These are phyloP conservation scores for Aureobasidium sp. DNA, from an alignment of 2,329 filamentous ascomycete species.

Conservation along the genomic window DNA sequence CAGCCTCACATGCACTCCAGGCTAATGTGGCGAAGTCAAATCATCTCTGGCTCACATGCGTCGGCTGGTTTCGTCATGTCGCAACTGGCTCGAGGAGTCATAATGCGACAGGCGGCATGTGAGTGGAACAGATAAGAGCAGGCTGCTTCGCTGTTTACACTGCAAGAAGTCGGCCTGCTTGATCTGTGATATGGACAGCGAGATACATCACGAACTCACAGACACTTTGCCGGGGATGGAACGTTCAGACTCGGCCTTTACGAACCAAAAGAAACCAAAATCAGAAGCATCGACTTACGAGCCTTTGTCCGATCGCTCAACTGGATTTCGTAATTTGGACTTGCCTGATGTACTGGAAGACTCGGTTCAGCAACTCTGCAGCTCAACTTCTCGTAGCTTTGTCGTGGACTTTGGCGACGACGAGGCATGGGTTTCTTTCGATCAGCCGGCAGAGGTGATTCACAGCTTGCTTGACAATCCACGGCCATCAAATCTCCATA, in stretches of 20 bases:
- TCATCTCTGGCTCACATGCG: background rate
- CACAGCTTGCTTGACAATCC: conserved; percentile 33
- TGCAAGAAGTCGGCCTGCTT: background rate
- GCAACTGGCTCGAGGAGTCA: conserved; percentile 3
- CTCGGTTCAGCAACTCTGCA: conserved; percentile 37
- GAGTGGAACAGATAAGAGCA: conserved; percentile 5
- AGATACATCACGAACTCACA: background rate
- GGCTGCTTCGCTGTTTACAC: background rate
- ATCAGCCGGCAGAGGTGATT: conserved; percentile 44
- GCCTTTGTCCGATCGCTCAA: background rate
- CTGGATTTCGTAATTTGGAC: conserved; percentile 49
- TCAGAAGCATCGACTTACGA: conserved; percentile 5
- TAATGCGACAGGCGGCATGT: background rate
- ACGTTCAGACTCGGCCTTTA: conserved; percentile 6
- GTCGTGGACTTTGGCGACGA: conserved; percentile 57
- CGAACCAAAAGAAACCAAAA: background rate
- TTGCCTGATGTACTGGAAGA: conserved; percentile 39
- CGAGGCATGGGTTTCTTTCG: conserved; percentile 49
- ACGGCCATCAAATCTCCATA: conserved; percentile 44
- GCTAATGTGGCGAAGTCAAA: background rate
- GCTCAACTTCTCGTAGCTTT: conserved; percentile 48
- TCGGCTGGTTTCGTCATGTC: conserved; percentile 14
- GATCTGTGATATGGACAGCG: background rate
- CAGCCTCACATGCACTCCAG: conserved; percentile 13
- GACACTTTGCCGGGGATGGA: conserved; percentile 6